Evolutionary conservation across 2,329 filamentous ascomycete species (phyloP), one percentile per base, ranked within the genome.

Genomic region (Sphaerulina populicola): DNA sequence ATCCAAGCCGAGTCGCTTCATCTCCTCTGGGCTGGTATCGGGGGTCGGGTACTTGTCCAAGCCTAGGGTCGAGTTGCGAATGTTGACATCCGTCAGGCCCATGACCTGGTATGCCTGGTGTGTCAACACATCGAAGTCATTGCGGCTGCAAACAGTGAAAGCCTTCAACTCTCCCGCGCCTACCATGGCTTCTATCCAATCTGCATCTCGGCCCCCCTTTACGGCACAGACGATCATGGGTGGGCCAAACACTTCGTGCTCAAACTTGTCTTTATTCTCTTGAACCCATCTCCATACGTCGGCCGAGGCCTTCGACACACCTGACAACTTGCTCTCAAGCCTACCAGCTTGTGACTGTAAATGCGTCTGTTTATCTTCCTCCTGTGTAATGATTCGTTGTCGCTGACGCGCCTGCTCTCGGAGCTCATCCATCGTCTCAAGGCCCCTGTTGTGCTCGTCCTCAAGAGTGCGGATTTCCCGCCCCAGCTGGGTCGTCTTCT

Each of bases 201-300:
- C 70, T 9, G 78, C 78, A 65, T 86, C 88, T 48, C 73, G 77
- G 33, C 81, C 75, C 59, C 94, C 80, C 59, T 83, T 89, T 47
- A 95, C 72, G 0, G 85, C 86, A 68, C 89, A 95, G 52, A 79
- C 84, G 30, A 95, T 73, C 62, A 93, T 79, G 0, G 90, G 82
- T 5, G 90, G 90, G 0, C 86, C 88, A 64, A 85, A 88, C 4
- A 96, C 82, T 52, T 85, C 77, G 57, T 85, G 81, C 62, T 86
- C 79, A 57, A 96, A 93, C 44, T 77, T 68, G 49, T 76, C 65
- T 53, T 77, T 77, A 64, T 98, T 81, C 2, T 80, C 68, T 63
- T 87, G 78, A 46, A 97, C 77, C 90, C 91, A 98, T 38, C 82
- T 75, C 82, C 88, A 95, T 2, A 83, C 88, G 57, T 66, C 72